A percentile compares a stretch with the other conserved stretches of the same genome.
Evolutionary conservation across 164 flowering plant species (phyloP).

Genomic region (Liriodendron chinense): DNA sequence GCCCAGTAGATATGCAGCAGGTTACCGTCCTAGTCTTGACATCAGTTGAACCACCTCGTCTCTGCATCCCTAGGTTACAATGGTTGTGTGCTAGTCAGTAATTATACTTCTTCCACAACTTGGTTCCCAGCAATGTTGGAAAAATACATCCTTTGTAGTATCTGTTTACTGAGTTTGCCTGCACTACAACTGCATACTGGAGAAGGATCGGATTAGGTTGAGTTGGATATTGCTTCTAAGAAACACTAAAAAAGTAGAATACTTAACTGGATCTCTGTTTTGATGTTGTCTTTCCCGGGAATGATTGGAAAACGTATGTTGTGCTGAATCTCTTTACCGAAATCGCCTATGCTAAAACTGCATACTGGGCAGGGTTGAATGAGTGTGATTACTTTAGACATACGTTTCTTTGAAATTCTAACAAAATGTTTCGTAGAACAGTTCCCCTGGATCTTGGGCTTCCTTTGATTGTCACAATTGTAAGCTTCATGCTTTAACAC

Average conservation of each 20-base stretch:
- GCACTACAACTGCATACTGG: neutral
- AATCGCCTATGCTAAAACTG: neutral
- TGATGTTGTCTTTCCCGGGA: neutral
- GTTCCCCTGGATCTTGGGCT: neutral
- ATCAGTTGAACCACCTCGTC: neutral
- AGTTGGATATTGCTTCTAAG: neutral
- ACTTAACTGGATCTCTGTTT: too few relatives aligned
- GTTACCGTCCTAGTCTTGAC: neutral
- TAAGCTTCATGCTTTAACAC: neutral
- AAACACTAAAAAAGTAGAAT: neutral
- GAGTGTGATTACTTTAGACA: too few relatives aligned
- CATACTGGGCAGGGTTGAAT: neutral
- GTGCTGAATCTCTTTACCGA: neutral
- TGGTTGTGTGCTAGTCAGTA: neutral
- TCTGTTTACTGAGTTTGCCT: neutral
- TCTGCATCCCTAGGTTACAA: neutral
- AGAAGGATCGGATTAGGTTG: neutral
- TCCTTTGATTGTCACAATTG: too few relatives aligned
- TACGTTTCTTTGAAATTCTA: neutral
- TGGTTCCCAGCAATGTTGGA: neutral
- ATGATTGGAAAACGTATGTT: neutral
- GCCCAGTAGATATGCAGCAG: neutral
- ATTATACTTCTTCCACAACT: neutral
- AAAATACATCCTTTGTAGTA: neutral
- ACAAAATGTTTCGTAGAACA: neutral